These are phyloP conservation scores for Auricularia auricula-judae DNA, from an alignment of 768 basidiomycete genomes.

Conservation along the genomic window DNA sequence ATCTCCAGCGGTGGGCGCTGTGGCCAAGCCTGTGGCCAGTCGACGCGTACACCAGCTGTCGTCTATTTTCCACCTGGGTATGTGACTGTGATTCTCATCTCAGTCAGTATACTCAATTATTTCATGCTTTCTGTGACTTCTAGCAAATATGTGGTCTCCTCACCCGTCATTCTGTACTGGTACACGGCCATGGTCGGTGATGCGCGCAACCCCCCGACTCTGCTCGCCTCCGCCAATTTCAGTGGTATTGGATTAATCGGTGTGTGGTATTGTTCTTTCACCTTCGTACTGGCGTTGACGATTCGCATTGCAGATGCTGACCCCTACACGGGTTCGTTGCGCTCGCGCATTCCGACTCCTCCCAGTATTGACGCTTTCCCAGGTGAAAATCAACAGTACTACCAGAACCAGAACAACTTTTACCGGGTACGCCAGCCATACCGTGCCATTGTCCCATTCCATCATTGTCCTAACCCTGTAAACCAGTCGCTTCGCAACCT, in stretches of 20 bases:
- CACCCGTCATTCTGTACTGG: conserved; percentile 18
- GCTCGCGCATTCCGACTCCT: background rate
- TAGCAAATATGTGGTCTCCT: conserved; percentile 20
- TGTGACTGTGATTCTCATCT: conserved; percentile 6
- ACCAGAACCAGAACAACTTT: conserved; percentile 9
- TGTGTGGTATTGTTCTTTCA: conserved; percentile 4
- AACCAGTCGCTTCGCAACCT: conserved; percentile 10
- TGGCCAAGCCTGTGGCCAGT: conserved; percentile 29
- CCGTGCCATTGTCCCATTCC: no score
- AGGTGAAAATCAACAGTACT: conserved; percentile 5
- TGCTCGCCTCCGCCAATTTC: conserved; percentile 21
- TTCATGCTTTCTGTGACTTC: background rate
- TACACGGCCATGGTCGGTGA: conserved; percentile 16
- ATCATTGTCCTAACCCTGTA: no score
- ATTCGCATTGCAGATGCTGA: background rate
- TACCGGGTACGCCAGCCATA: background rate
- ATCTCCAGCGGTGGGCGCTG: conserved; percentile 58
- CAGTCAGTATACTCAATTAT: no score
- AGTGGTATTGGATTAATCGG: conserved; percentile 15
- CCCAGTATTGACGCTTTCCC: background rate
- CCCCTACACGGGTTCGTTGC: background rate
- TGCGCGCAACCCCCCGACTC: conserved; percentile 14
- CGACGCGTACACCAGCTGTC: conserved; percentile 49
- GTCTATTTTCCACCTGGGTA: conserved; percentile 70
- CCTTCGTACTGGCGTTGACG: conserved; percentile 15